phyloP scores from a whole-genome alignment of 768 basidiomycete species.

The Lactarius sp. region DNA sequence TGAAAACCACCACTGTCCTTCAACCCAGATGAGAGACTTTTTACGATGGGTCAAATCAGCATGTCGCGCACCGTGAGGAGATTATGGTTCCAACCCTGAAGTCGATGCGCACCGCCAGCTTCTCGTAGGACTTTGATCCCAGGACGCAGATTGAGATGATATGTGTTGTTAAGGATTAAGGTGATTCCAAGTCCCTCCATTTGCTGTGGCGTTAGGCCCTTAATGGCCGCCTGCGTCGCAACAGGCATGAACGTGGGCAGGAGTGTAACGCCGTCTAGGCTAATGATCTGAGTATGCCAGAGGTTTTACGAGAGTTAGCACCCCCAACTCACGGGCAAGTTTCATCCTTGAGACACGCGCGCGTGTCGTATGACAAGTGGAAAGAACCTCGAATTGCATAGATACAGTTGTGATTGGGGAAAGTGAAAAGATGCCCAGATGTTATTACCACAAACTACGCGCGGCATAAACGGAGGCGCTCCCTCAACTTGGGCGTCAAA shows the following conservation, averaged over 20 bases:
- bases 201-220: conserved; percentile 83
- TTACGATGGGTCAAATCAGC: background rate
- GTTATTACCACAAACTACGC: too few species aligned
- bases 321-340: conserved; percentile 57
- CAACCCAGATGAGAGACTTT: conserved; percentile 4
- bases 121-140: conserved; percentile 67
- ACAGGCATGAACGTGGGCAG: conserved; percentile 93
- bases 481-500: background rate
- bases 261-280: conserved; percentile 70
- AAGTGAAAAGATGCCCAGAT: background rate
- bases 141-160: conserved; percentile 84
- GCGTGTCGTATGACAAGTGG: conserved; percentile 73
- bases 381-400: conserved; percentile 82
- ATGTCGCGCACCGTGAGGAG: conserved; percentile 60
- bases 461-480: background rate
- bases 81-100: conserved; percentile 86
- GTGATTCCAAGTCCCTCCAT: conserved; percentile 77
- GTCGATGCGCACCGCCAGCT: conserved; percentile 82
- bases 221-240: conserved; percentile 88
- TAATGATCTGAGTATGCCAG: conserved; percentile 9
- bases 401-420: background rate
- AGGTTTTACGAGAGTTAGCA: conserved; percentile 5
- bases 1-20: conserved; percentile 92
- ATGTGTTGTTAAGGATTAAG: conserved; percentile 85
- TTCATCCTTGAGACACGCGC: conserved; percentile 85